Conservation (phyloP, 345 rosid genomes). For the Eucalyptus regnans region DNA sequence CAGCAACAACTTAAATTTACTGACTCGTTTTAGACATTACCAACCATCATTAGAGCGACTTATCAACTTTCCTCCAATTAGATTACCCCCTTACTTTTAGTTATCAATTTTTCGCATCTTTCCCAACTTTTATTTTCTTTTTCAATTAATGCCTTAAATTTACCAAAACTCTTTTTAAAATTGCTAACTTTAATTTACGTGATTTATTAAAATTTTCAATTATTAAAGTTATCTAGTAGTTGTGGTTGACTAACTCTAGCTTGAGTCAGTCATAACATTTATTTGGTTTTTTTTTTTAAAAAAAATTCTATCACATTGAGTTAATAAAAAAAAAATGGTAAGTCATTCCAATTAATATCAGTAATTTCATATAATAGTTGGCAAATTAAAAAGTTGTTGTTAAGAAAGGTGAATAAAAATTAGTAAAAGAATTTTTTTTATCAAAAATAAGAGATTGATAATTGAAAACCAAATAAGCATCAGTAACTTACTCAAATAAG, state of each 20-base stretch:
- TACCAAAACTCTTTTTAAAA: neutral
- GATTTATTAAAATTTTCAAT: neutral
- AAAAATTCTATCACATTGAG: neutral
- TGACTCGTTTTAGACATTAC: neutral
- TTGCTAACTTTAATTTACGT: neutral
- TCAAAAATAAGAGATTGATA: neutral
- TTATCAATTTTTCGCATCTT: neutral
- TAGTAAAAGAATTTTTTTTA: neutral
- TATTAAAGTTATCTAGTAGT: neutral
- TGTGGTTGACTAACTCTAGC: neutral
- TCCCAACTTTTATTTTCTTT: neutral
- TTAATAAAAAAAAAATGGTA: neutral
- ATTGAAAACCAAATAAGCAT: neutral
- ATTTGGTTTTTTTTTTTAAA: neutral
- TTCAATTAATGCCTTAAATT: neutral
- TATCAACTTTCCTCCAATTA: neutral
- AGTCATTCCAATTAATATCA: neutral
- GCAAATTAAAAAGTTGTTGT: neutral
- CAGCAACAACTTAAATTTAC: neutral
- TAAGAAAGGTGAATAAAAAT: neutral
- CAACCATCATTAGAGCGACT: neutral
- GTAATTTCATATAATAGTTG: neutral
- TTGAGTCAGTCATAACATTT: neutral
- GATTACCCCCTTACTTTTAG: neutral
- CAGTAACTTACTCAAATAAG: neutral